These are phyloP conservation scores for Conidiobolus coronatus DNA, from an alignment of 371 early-diverging fungal species.

Conservation along the genomic window DNA sequence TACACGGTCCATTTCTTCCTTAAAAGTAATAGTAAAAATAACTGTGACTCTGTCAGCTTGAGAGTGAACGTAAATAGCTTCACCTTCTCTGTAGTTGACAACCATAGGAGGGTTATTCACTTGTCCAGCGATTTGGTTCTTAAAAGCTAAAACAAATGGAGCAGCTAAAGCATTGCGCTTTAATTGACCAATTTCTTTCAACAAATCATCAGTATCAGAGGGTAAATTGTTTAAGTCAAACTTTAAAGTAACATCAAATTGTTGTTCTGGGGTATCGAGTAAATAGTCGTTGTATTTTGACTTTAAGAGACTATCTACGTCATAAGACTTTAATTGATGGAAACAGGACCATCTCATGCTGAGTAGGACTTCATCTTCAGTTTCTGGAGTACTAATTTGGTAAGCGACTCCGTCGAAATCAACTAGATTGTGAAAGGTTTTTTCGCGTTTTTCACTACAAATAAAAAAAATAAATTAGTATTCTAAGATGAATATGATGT, in stretches of 20 bases:
- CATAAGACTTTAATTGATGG: constrained; percentile 47
- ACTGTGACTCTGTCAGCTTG: constrained; percentile 86
- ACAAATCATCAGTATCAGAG: constrained; percentile 37
- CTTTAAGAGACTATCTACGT: constrained; percentile 51
- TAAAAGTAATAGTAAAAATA: constrained; percentile 85
- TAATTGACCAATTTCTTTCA: constrained; percentile 55
- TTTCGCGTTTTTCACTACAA: constrained; percentile 52
- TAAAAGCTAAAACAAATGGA: constrained; percentile 79
- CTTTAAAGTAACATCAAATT: constrained; percentile 61
- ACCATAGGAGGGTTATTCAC: constrained; percentile 55
- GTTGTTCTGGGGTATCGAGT: constrained; percentile 31
- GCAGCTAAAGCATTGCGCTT: constrained; percentile 86
- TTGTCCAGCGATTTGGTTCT: constrained; percentile 46
- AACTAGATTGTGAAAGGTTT: constrained; percentile 57
- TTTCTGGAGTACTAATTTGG: constrained; percentile 42
- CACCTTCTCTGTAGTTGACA: constrained; percentile 77
- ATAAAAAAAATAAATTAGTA: neutral
- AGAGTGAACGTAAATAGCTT: constrained; percentile 78
- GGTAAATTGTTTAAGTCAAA: constrained; percentile 60
- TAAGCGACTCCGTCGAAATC: constrained; percentile 93
- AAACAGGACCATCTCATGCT: constrained; percentile 71
- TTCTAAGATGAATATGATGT: no score
- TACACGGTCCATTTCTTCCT: constrained; percentile 87
- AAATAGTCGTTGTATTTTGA: constrained; percentile 59
- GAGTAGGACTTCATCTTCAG: constrained; percentile 38